Percentiles rank a stretch among this genome's conserved stretches.
Conservation (phyloP, 2,329 filamentous ascomycete genomes). For the Sphaerulina vaccinii region DNA sequence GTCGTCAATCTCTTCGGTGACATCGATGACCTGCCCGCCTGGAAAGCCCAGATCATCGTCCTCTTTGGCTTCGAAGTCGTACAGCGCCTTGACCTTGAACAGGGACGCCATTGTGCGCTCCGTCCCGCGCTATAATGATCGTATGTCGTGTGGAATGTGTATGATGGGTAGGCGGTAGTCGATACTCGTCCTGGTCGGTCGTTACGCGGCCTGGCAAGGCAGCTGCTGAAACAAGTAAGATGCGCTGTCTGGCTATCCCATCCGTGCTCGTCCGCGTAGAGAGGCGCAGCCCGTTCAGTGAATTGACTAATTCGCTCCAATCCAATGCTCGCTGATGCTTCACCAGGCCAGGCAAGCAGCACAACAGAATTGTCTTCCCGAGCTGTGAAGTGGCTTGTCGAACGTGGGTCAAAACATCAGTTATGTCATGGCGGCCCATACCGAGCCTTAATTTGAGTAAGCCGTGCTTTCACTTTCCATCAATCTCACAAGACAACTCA, state of each 20-base stretch:
- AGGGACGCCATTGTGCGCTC: constrained; percentile 40
- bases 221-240: constrained; percentile 9
- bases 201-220: constrained; percentile 14
- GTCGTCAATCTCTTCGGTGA: constrained; percentile 85
- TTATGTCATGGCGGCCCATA: too few species aligned
- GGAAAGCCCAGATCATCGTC: constrained; percentile 91
- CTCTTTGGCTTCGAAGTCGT: constrained; percentile 88
- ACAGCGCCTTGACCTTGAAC: constrained; percentile 95
- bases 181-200: constrained; percentile 1
- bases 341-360: background rate
- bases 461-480: too few species aligned
- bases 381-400: too few species aligned
- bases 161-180: background rate
- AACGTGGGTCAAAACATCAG: too few species aligned
- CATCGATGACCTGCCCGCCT: constrained; percentile 84
- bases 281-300: background rate
- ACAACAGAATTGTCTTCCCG: too few species aligned
- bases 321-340: background rate
- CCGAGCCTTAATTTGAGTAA: too few species aligned
- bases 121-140: background rate
- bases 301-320: background rate
- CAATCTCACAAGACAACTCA: background rate
- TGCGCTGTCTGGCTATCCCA: constrained; percentile 3
- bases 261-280: background rate
- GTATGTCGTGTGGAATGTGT: constrained; percentile 1